These are phyloP conservation scores for Apiotrichum gracile DNA, from an alignment of 1,284 basidiomycete genomes.

Conservation along the genomic window DNA sequence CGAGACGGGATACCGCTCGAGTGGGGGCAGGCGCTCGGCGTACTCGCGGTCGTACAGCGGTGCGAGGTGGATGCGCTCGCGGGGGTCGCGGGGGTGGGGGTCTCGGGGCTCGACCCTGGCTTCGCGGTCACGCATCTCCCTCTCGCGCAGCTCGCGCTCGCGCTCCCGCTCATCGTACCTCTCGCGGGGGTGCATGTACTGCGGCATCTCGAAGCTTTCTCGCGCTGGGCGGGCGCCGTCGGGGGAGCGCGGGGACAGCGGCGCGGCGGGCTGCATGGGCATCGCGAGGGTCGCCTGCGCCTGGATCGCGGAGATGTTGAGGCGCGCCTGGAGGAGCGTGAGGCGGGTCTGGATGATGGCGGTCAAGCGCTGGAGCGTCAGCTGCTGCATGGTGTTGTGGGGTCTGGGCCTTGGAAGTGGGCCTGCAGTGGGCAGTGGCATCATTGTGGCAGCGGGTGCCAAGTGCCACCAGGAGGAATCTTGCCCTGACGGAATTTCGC, in stretches of 20 bases:
- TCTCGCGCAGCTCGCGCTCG: conserved; percentile 6
- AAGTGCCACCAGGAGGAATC: too few relatives aligned
- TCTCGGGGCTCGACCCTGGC: background rate
- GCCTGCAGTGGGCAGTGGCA: background rate
- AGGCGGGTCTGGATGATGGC: conserved; percentile 43
- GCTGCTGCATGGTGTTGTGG: background rate
- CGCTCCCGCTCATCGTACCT: too few relatives aligned
- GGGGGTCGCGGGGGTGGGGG: background rate
- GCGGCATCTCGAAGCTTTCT: too few relatives aligned
- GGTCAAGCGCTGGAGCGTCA: conserved; percentile 27
- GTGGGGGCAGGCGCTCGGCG: background rate
- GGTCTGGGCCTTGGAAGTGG: background rate
- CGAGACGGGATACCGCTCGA: too few relatives aligned
- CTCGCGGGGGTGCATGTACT: too few relatives aligned
- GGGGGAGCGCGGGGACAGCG: background rate
- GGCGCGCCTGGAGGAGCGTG: conserved; percentile 41
- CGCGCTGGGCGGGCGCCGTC: too few relatives aligned
- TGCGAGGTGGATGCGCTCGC: background rate
- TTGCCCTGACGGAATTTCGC: too few relatives aligned
- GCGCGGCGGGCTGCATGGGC: background rate
- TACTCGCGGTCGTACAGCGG: background rate
- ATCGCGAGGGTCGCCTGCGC: conserved; percentile 2
- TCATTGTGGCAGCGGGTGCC: too few relatives aligned
- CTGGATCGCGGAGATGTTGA: conserved; percentile 20
- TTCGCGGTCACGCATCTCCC: conserved; percentile 1